Percentiles rank a stretch among this genome's conserved stretches.
Conservation (phyloP, 1,284 basidiomycete species). For the Cystobasidium slooffiae region DNA sequence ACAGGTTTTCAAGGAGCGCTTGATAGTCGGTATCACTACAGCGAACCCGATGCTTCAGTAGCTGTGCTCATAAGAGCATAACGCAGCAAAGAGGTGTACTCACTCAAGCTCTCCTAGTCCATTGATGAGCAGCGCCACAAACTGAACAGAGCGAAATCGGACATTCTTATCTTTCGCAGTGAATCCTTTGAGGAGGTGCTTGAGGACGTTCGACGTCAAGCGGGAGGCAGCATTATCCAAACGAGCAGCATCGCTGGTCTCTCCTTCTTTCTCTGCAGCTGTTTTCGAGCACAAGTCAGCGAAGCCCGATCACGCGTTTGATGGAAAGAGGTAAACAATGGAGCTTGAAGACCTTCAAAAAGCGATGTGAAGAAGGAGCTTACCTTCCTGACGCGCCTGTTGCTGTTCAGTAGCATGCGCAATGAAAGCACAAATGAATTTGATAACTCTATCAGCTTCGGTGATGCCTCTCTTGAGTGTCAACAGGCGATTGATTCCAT, state of each 20-base stretch:
- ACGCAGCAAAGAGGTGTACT: slow-evolving; percentile 55
- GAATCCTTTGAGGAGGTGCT: slow-evolving; percentile 81
- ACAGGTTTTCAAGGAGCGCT: slow-evolving; percentile 68
- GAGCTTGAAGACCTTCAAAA: background rate
- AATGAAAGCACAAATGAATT: slow-evolving; percentile 82
- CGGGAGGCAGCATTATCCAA: slow-evolving; percentile 60
- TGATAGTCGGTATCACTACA: slow-evolving; percentile 79
- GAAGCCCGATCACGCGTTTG: slow-evolving; percentile 21
- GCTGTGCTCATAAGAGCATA: background rate
- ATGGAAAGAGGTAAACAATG: background rate
- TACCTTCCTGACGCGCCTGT: slow-evolving; percentile 50
- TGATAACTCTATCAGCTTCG: slow-evolving; percentile 78
- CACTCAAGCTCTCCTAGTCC: slow-evolving; percentile 83
- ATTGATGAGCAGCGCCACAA: slow-evolving; percentile 78
- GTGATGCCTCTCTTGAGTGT: slow-evolving; percentile 81
- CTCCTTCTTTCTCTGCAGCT: slow-evolving; percentile 48
- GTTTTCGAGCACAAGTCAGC: background rate
- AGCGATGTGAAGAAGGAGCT: background rate
- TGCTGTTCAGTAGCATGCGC: slow-evolving; percentile 73
- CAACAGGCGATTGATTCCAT: slow-evolving; percentile 64
- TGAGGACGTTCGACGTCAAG: slow-evolving; percentile 73
- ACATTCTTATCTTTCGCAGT: slow-evolving; percentile 86
- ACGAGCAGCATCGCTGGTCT: slow-evolving; percentile 61
- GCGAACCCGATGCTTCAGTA: background rate
- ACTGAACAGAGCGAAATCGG: slow-evolving; percentile 76